A percentile compares a stretch with the other conserved stretches of the same genome.
Evolutionary conservation across 2,329 filamentous ascomycete genomes (phyloP).

Genomic region (Diaporthe eres): DNA sequence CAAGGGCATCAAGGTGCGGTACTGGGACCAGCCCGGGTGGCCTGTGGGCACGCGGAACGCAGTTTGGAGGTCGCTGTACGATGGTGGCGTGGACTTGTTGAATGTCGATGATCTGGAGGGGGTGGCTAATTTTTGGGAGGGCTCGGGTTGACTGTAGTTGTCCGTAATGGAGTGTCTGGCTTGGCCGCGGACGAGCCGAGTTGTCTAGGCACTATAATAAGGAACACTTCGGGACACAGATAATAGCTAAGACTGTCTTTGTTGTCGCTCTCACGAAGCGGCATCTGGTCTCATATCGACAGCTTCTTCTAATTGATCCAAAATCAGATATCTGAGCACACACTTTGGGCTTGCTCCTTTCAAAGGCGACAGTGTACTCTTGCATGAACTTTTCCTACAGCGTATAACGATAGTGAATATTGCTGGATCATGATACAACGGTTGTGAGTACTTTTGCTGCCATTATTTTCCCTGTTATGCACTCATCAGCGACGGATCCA

Average conservation of each 20-base stretch:
- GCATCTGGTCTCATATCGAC: neutral
- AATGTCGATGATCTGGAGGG: conserved; percentile 75
- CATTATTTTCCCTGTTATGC: too few relatives aligned
- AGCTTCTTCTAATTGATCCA: neutral
- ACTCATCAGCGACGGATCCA: too few relatives aligned
- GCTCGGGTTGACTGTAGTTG: neutral
- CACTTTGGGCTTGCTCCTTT: too few relatives aligned
- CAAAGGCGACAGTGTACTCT: too few relatives aligned
- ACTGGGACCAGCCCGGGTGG: conserved; percentile 74
- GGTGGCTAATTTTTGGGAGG: conserved; percentile 54
- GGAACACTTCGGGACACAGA: neutral
- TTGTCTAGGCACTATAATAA: neutral
- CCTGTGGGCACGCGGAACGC: conserved; percentile 70
- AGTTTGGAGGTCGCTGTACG: conserved; percentile 69
- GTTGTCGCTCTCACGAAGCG: neutral
- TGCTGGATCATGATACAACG: too few relatives aligned
- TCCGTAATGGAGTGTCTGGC: neutral
- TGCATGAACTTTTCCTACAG: too few relatives aligned
- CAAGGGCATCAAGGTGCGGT: conserved; percentile 71
- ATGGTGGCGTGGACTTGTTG: conserved; percentile 71
- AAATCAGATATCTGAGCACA: too few relatives aligned
- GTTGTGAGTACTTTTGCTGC: too few relatives aligned
- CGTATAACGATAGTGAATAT: too few relatives aligned
- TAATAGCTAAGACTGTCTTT: neutral
- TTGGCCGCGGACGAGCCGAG: neutral